These are phyloP conservation scores for Balansia obtecta DNA, from an alignment of 2,329 filamentous ascomycete genomes.

Conservation along the genomic window DNA sequence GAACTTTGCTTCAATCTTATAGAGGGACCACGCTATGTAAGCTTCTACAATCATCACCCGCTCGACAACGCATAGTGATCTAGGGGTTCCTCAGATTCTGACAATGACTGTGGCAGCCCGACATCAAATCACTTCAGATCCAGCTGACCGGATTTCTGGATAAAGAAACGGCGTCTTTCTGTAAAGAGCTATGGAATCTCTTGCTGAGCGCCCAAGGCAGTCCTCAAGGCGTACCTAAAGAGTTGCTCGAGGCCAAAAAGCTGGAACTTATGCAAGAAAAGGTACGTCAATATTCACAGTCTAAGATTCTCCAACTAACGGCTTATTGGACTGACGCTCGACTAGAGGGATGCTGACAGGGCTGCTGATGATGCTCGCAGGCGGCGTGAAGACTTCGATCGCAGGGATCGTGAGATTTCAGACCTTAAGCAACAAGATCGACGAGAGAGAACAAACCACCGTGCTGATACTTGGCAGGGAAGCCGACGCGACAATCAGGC, in stretches of 20 bases:
- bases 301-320: neutral
- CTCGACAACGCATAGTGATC: neutral
- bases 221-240: constrained; percentile 83
- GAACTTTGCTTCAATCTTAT: constrained; percentile 63
- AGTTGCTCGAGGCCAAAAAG: constrained; percentile 93
- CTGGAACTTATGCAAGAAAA: constrained; percentile 89
- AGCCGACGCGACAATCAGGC: constrained; percentile 40
- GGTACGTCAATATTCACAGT: constrained; percentile 34
- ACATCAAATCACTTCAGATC: constrained; percentile 92
- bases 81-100: constrained; percentile 20
- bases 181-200: constrained; percentile 86
- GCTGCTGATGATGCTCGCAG: constrained; percentile 63
- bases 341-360: constrained; percentile 68
- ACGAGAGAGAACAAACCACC: constrained; percentile 38
- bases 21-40: constrained; percentile 63
- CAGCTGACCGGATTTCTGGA: constrained; percentile 91
- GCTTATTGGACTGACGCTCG: constrained; percentile 1
- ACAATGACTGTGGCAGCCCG: constrained; percentile 48
- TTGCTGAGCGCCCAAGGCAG: constrained; percentile 82
- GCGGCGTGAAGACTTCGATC: constrained; percentile 57
- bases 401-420: constrained; percentile 59
- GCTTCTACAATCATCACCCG: neutral
- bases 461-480: constrained; percentile 41
- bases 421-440: constrained; percentile 54
- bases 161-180: constrained; percentile 79